phyloP scores from a whole-genome alignment of 2,329 filamentous ascomycete species.

The Lachnellula hyalina region DNA sequence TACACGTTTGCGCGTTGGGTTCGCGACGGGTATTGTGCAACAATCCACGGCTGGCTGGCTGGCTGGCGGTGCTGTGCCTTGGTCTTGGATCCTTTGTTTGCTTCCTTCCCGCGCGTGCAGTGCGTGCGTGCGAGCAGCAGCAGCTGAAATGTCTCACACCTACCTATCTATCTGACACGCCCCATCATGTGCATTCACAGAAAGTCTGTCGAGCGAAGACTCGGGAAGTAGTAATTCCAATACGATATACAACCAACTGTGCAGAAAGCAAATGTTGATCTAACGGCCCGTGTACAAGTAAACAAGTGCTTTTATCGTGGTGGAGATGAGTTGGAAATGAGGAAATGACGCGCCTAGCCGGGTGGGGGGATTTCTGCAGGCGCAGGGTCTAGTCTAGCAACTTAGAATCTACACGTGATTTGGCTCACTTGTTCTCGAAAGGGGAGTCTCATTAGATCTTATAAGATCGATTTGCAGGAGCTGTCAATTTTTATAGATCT shows the following conservation, averaged over 20 bases:
- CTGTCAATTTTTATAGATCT: no score
- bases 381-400: no score
- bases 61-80: no score
- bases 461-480: no score
- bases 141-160: slow-evolving; percentile 1
- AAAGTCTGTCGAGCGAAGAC: neutral
- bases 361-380: neutral
- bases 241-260: neutral
- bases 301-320: neutral
- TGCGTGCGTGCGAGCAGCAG: neutral
- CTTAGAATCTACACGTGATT: no score
- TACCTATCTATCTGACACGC: neutral
- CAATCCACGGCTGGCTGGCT: no score
- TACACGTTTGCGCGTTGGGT: neutral
- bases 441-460: no score
- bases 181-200: neutral
- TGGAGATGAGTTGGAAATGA: neutral
- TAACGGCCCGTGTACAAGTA: neutral
- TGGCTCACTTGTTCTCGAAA: no score
- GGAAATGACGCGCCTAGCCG: slow-evolving; percentile 6
- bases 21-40: neutral
- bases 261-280: neutral
- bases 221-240: neutral
- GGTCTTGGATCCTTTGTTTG: neutral
- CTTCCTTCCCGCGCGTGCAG: neutral